Evolutionary conservation across 2,329 filamentous ascomycete species (phyloP).

Genomic region (Penicillium decumbens): DNA sequence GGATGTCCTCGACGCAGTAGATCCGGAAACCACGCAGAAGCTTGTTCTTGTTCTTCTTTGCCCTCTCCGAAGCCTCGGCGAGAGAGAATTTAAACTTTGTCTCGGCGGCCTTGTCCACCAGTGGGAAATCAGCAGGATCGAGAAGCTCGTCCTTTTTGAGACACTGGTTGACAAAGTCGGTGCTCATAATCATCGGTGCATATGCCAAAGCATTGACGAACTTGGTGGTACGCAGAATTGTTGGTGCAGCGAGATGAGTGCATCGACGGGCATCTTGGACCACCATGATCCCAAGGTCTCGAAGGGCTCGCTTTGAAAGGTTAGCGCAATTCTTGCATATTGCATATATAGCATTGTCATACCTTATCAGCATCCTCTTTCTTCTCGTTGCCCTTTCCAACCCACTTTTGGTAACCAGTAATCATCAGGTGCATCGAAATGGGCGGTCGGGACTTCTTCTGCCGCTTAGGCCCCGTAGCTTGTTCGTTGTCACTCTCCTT

Average conservation of each 20-base stretch:
- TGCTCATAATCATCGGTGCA: constrained; percentile 71
- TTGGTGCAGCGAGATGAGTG: constrained; percentile 81
- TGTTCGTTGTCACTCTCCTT: constrained; percentile 51
- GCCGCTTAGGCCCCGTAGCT: constrained; percentile 57
- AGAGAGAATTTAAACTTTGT: constrained; percentile 66
- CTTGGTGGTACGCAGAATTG: constrained; percentile 84
- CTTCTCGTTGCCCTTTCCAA: constrained; percentile 55
- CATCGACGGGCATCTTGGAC: constrained; percentile 70
- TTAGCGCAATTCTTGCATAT: constrained; percentile 10
- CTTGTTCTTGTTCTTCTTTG: constrained; percentile 68
- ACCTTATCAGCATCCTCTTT: constrained; percentile 79
- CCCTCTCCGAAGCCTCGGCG: constrained; percentile 62
- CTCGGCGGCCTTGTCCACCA: constrained; percentile 71
- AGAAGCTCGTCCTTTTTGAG: constrained; percentile 65
- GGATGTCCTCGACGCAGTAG: constrained; percentile 76
- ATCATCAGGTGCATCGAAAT: constrained; percentile 72
- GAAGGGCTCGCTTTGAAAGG: constrained; percentile 63
- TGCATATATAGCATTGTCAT: constrained; percentile 34
- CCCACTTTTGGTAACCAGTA: constrained; percentile 81
- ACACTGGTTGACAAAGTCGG: constrained; percentile 72
- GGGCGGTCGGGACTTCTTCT: constrained; percentile 58
- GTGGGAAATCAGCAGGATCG: constrained; percentile 59
- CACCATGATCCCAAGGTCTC: constrained; percentile 75
- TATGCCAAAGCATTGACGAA: constrained; percentile 84
- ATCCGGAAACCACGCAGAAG: constrained; percentile 72